Evolutionary conservation across 1,139 yeast genomes (phyloP), one percentile per base, ranked within the genome.

Genomic region (Yamadazyma buinensis): DNA sequence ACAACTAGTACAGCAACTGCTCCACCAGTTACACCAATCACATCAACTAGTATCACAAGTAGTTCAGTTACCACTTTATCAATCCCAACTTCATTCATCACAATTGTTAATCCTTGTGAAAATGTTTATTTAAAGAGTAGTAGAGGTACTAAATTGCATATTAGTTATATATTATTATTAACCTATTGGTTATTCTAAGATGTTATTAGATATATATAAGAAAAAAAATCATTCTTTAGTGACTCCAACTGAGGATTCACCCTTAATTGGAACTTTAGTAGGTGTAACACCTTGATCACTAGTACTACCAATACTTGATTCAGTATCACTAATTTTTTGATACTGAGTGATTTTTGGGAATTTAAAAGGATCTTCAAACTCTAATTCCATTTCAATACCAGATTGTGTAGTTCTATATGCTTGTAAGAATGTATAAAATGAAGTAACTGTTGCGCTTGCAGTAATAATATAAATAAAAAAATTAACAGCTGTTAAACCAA

Each of bases 381-480:
- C 29, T 8, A 40, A 27, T 21, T 32, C 34, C 12, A 36, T 29
- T n/a, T 33, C 18, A 7, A 38, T 38, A 17, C 7, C 7, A 7
- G 7, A 5, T 6, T 33, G 24, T 6, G 23, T 15, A 8, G 14
- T 25, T 11, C n/a, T 19, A 23, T 30, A 29, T 8, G 17, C 15
- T 14, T 17, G 15, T 15, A 12, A 15, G 14, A 41, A 33, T 8
- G 15, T 13, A 10, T 29, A 14, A 12, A 39, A 34, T 5, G 47
- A 43, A 23, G 23, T 32, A 11, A 36, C 35, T 6, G 41, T 27
- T 10, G 40, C 11, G 5, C 41, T 39, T 20, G 41, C 32, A 10
- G 48, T 34, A 7, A 44, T 9, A 23, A 40, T 23, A 29, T 46
- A 46, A 10, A 47, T 28, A n/a, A 43, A 31, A 23, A 38, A 38